A percentile compares a stretch with the other conserved stretches of the same genome.
Evolutionary conservation across 108 stramenopile genomes (phyloP).

Genomic region (Cyclotella choctawhatcheeana): DNA sequence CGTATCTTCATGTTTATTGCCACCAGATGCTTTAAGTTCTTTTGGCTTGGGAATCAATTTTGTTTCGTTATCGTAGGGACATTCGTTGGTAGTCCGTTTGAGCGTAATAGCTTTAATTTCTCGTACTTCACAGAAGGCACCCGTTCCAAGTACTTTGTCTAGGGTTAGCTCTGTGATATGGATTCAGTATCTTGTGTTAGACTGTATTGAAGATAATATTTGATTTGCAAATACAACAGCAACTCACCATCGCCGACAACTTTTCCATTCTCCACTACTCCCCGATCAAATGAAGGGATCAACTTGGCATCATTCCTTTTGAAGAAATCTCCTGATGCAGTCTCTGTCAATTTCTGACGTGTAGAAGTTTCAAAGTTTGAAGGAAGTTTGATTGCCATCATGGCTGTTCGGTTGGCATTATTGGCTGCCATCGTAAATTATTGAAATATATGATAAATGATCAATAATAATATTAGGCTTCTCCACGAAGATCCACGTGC

Average conservation of each 20-base stretch:
- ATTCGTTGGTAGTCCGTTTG: conserved; percentile 46
- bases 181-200: too few relatives aligned
- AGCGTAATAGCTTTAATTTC: conserved; percentile 64
- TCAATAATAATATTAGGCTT: too few relatives aligned
- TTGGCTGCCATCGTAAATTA: not conserved
- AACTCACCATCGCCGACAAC: conserved; percentile 12
- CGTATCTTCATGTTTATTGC: not conserved
- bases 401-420: not conserved
- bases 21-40: not conserved
- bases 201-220: not conserved
- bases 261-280: not conserved
- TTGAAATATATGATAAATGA: too few relatives aligned
- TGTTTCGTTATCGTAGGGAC: conserved; percentile 18
- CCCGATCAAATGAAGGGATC: conserved; percentile 43
- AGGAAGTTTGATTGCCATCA: conserved; percentile 1
- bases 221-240: not conserved
- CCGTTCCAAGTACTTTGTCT: conserved; percentile 70
- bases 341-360: conserved; percentile 11
- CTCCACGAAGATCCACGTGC: too few relatives aligned
- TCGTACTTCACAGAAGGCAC: conserved; percentile 80
- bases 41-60: not conserved
- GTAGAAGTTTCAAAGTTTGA: conserved; percentile 20
- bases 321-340: conserved; percentile 36
- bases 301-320: conserved; percentile 30
- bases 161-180: conserved; percentile 63